These are phyloP conservation scores for Rhynchospora tenuis DNA, from an alignment of 176 grass and related monocot genomes.

Conservation along the genomic window DNA sequence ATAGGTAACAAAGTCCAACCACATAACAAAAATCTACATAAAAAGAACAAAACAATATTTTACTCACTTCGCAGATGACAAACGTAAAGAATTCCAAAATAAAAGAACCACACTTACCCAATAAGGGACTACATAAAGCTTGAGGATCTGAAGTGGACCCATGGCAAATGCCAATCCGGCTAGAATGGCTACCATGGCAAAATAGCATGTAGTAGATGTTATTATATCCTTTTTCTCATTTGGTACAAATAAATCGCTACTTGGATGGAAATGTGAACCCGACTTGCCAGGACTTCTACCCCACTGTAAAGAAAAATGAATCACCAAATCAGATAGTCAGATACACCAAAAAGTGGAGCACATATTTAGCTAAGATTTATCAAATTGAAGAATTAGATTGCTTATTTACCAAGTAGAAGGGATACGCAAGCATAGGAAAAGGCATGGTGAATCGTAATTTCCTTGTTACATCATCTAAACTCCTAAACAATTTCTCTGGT, in stretches of 20 bases:
- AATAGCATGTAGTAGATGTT: conserved; percentile 68
- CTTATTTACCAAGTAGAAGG: conserved; percentile 75
- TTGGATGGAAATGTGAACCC: conserved; percentile 81
- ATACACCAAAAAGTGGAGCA: not conserved
- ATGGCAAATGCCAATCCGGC: conserved; percentile 64
- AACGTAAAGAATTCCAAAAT: not conserved
- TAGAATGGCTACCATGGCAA: conserved; percentile 55
- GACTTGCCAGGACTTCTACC: conserved; percentile 66
- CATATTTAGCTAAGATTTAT: not conserved
- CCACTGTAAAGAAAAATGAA: conserved; percentile 38
- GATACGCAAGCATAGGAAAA: conserved; percentile 87
- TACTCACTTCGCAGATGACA: conserved; percentile 1
- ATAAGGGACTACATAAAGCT: conserved; percentile 75
- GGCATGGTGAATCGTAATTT: conserved; percentile 73
- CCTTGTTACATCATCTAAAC: conserved; percentile 46
- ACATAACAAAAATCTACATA: conserved; percentile 82
- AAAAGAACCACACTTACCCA: conserved; percentile 32
- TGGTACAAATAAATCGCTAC: conserved; percentile 61
- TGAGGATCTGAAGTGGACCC: conserved; percentile 73
- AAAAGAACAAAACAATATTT: conserved; percentile 23
- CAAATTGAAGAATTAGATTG: not conserved
- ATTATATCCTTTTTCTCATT: conserved; percentile 85
- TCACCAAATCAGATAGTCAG: not conserved
- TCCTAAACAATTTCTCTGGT: conserved; percentile 68
- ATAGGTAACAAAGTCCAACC: conserved; percentile 93